Evolutionary conservation across 2,329 filamentous ascomycete genomes (phyloP).

Genomic region (Fusarium nematophilum): DNA sequence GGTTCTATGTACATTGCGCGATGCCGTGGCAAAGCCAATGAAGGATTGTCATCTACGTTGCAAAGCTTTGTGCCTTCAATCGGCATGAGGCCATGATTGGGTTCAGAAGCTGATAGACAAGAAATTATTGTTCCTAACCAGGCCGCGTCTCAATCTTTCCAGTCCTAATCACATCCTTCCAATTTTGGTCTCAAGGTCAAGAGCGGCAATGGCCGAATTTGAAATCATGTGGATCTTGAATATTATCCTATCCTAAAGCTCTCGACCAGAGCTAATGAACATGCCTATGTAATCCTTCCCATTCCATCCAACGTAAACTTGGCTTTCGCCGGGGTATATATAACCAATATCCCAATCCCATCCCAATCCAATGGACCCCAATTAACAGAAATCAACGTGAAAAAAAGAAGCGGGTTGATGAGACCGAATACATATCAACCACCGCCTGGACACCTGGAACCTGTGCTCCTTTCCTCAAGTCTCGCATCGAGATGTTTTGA

Average conservation of each 20-base stretch:
- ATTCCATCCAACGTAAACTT: conserved; percentile 43
- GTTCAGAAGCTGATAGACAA: too few species aligned
- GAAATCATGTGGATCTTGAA: neutral
- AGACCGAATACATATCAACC: conserved; percentile 6
- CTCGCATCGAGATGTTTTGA: conserved; percentile 1
- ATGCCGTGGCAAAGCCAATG: conserved; percentile 42
- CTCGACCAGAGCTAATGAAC: neutral
- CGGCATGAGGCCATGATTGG: too few species aligned
- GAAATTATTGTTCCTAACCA: neutral
- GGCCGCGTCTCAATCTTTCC: conserved; percentile 6
- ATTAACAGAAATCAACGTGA: conserved; percentile 19
- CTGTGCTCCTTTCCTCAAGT: conserved; percentile 3
- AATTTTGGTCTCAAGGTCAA: neutral
- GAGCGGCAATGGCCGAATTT: neutral
- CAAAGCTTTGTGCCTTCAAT: too few species aligned
- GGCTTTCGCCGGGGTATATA: conserved; percentile 47
- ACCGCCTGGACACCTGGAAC: conserved; percentile 2
- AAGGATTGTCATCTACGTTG: conserved; percentile 25
- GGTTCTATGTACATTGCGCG: conserved; percentile 45
- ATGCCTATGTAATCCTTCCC: conserved; percentile 5
- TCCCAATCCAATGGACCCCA: conserved; percentile 17
- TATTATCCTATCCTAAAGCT: neutral
- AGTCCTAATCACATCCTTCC: neutral
- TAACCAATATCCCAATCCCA: conserved; percentile 38
- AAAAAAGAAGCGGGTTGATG: conserved; percentile 14